Evolutionary conservation across 768 basidiomycete species (phyloP).

Genomic region (Rubroboletus pulcherrimus): DNA sequence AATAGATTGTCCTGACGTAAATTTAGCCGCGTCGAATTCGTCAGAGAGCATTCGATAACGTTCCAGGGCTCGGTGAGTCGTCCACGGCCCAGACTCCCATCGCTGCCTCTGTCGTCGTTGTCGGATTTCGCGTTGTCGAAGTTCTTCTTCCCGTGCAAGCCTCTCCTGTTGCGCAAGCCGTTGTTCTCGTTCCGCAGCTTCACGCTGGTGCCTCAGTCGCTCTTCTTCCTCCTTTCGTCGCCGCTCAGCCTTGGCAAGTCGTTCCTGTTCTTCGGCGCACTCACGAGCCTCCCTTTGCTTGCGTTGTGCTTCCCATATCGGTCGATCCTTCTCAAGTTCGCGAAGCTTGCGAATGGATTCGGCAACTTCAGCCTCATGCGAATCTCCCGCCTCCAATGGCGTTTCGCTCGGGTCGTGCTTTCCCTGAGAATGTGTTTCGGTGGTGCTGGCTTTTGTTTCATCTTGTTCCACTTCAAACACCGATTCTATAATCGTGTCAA

Average conservation of each 20-base stretch:
- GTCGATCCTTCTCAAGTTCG: slow-evolving; percentile 61
- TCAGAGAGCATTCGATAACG: slow-evolving; percentile 59
- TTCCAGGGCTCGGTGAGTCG: slow-evolving; percentile 61
- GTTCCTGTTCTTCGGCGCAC: slow-evolving; percentile 40
- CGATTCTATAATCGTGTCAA: slow-evolving; percentile 11
- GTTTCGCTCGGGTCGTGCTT: background rate
- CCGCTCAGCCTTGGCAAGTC: slow-evolving; percentile 33
- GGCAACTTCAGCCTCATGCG: slow-evolving; percentile 44
- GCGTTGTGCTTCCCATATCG: slow-evolving; percentile 57
- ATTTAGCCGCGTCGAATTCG: slow-evolving; percentile 61
- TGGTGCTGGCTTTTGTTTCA: background rate
- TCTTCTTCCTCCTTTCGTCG: slow-evolving; percentile 32
- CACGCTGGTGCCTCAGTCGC: slow-evolving; percentile 20
- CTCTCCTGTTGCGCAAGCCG: slow-evolving; percentile 22
- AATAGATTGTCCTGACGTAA: slow-evolving; percentile 49
- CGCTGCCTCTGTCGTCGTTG: slow-evolving; percentile 47
- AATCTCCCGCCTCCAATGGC: slow-evolving; percentile 35
- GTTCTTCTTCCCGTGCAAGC: slow-evolving; percentile 32
- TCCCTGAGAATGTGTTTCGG: slow-evolving; percentile 5
- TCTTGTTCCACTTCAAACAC: slow-evolving; percentile 12
- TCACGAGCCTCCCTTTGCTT: slow-evolving; percentile 43
- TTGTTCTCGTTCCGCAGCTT: slow-evolving; percentile 25
- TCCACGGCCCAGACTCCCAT: slow-evolving; percentile 65
- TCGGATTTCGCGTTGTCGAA: slow-evolving; percentile 38
- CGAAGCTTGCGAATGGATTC: slow-evolving; percentile 66